Evolutionary conservation across 495 filamentous ascomycete genomes (phyloP), one percentile per base, ranked within the genome.

Genomic region (Chaetomidium leptoderma): DNA sequence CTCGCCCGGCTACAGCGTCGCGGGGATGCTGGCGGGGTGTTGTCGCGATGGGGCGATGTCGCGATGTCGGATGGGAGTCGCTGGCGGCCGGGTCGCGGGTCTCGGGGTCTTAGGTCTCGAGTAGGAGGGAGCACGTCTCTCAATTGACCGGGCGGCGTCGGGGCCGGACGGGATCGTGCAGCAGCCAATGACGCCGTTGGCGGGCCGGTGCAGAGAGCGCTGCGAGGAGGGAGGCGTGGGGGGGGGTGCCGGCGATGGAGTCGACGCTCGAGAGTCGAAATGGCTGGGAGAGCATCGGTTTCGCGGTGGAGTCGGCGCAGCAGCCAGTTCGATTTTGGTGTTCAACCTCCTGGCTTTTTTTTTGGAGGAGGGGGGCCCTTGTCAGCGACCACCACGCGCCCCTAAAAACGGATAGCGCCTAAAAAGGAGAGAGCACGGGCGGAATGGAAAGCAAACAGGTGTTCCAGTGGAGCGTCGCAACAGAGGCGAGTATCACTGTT

Each of bases 241-340:
- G 58, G 57, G 47, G 45, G 58, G 50, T 45, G 58, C 37, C 52
- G 53, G 52, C 45, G 59, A 68, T 61, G 65, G 60, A 65, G 63
- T 70, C 63, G 68, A 59, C 29, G 66, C 61, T 64, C 68, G 67
- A 59, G 59, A 53, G 55, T 58, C 50, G 58, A 61, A 67, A 73
- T 70, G 69, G 70, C 67, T 72, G 69, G 72, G 63, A 62, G 59
- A 65, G 67, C 70, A 73, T 73, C 65, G 59, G 67, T 51, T 43
- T 64, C 53, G 58, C 51, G 59, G 66, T 64, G 65, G 67, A 63
- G 55, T 58, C 53, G 56, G 60, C 55, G 63, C 62, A 63, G 62
- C 54, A 57, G 59, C 57, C 49, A 54, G 64, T 63, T 66, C 59
- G 56, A 49, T 62, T 61, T 71, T 62, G 40, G 60, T 62, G 62